A percentile compares a stretch with the other conserved stretches of the same genome.
Evolutionary conservation across 768 basidiomycete genomes (phyloP).

Genomic region (Rhodotorula kratochvilovae): DNA sequence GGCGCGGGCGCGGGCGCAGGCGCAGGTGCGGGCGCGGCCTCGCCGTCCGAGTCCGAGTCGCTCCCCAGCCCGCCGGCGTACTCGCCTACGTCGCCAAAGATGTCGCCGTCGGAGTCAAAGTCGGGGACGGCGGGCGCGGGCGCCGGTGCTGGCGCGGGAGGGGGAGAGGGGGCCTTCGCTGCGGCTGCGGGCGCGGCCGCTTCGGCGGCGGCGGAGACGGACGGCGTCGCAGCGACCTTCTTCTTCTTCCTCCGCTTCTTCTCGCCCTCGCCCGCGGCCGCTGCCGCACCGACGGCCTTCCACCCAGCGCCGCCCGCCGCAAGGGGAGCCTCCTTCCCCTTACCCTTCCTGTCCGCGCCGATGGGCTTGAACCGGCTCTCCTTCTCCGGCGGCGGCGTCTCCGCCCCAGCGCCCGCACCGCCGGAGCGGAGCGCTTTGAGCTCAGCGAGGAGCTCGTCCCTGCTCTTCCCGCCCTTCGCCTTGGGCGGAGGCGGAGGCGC

Average conservation of each 20-base stretch:
- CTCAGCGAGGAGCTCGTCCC: constrained; percentile 31
- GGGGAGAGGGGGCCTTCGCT: neutral
- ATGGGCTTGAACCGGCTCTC: constrained; percentile 51
- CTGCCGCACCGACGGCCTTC: neutral
- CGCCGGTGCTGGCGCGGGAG: neutral
- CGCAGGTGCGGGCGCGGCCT: neutral
- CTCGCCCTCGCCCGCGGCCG: neutral
- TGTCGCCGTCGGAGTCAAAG: constrained; percentile 25
- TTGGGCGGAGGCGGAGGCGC: neutral
- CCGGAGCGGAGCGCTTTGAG: constrained; percentile 7
- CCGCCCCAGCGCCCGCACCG: neutral
- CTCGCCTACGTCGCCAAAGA: constrained; percentile 35
- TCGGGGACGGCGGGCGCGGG: neutral
- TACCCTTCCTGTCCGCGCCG: constrained; percentile 49
- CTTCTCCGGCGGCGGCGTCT: neutral
- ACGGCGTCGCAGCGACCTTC: constrained; percentile 8
- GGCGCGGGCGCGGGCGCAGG: neutral
- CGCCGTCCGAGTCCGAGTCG: constrained; percentile 23
- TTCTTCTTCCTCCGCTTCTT: constrained; percentile 37
- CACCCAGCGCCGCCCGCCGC: constrained; percentile 3
- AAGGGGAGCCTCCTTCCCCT: constrained; percentile 18
- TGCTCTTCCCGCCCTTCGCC: neutral
- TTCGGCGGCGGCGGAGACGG: neutral
- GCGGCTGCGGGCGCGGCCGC: neutral
- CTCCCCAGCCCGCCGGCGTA: constrained; percentile 22